phyloP scores from a whole-genome alignment of 176 grass and related monocot species.

The Metroxylon sagu region DNA sequence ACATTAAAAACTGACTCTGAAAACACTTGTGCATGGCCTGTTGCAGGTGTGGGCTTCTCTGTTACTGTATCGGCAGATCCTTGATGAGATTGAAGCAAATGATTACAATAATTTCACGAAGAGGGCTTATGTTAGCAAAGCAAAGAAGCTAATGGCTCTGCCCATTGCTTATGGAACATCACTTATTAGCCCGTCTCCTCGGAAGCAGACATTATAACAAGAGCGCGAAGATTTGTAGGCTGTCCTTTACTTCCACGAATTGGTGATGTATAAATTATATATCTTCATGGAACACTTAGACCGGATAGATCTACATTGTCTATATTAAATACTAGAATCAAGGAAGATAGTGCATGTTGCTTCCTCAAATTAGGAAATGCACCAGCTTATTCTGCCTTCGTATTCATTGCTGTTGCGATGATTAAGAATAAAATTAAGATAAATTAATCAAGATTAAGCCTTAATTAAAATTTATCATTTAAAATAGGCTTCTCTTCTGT shows the following conservation, averaged over 20 bases:
- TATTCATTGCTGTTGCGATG: conserved; percentile 5
- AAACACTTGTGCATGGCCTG: background rate
- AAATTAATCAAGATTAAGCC: no score
- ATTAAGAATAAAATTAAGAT: no score
- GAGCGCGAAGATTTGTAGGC: no score
- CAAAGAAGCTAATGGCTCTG: conserved; percentile 74
- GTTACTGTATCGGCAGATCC: conserved; percentile 74
- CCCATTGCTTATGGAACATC: conserved; percentile 65
- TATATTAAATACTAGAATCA: no score
- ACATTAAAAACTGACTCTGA: background rate
- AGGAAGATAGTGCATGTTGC: no score
- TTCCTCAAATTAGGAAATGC: background rate
- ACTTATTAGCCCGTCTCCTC: conserved; percentile 40
- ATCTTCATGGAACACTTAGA: background rate
- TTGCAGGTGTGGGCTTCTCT: conserved; percentile 92
- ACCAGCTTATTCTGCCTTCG: background rate
- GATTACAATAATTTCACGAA: conserved; percentile 85
- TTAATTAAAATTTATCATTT: no score
- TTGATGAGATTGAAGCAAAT: conserved; percentile 92
- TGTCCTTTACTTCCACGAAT: background rate
- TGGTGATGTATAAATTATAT: background rate
- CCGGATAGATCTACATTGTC: conserved; percentile 4
- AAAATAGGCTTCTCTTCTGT: no score
- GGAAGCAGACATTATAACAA: background rate
- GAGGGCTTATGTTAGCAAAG: conserved; percentile 72